Evolutionary conservation across 2,329 filamentous ascomycete species (phyloP).

Genomic region (Fusarium ramigenum): DNA sequence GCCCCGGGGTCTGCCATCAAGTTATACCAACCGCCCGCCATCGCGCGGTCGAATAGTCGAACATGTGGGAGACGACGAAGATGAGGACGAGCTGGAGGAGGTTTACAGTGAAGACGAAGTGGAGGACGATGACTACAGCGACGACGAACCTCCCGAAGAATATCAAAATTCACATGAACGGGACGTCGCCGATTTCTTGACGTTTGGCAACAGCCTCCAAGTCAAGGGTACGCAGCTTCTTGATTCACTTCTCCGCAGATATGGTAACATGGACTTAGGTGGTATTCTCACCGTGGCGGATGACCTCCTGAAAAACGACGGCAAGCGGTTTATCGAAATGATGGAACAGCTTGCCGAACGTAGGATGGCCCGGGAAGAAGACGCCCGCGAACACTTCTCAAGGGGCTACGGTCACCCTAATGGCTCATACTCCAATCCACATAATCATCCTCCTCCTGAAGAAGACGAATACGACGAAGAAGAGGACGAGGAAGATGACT

Average conservation of each 20-base stretch:
- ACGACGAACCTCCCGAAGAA: conserved; percentile 74
- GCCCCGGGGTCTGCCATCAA: conserved; percentile 65
- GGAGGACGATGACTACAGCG: conserved; percentile 69
- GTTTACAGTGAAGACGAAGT: conserved; percentile 61
- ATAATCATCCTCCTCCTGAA: conserved; percentile 80
- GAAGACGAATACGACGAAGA: conserved; percentile 80
- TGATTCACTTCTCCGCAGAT: conserved; percentile 54
- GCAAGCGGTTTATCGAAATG: conserved; percentile 99
- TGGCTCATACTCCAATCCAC: conserved; percentile 65
- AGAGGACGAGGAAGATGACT: conserved; percentile 69
- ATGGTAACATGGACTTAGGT: conserved; percentile 70
- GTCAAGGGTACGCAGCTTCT: conserved; percentile 77
- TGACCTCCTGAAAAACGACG: conserved; percentile 97
- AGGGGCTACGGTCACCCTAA: conserved; percentile 69
- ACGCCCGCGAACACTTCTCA: conserved; percentile 72
- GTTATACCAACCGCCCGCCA: conserved; percentile 73
- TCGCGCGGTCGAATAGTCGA: conserved; percentile 79
- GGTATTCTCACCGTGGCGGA: conserved; percentile 98
- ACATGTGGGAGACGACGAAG: conserved; percentile 66
- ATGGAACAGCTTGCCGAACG: conserved; percentile 99
- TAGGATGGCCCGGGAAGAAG: conserved; percentile 95
- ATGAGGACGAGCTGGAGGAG: conserved; percentile 64
- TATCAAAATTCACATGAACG: conserved; percentile 71
- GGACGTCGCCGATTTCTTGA: conserved; percentile 87
- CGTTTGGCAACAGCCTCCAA: conserved; percentile 96